Conservation (phyloP, 257 asterid genomes). For the Petrea volubilis region DNA sequence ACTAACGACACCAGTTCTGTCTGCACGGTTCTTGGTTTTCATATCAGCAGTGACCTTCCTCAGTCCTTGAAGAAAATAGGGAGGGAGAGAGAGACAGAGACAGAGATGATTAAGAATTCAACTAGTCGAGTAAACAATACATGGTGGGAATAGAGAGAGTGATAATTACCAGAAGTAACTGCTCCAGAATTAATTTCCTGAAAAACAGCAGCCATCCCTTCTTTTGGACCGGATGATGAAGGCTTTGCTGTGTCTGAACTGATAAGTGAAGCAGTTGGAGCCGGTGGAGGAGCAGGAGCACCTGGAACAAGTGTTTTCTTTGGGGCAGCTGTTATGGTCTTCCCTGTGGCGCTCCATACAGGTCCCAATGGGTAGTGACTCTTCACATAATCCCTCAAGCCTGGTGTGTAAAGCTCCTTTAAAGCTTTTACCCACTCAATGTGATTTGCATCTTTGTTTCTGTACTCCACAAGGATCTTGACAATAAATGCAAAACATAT, state of each 20-base stretch:
- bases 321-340: conserved; percentile 38
- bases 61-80: conserved; percentile 46
- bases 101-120: background rate
- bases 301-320: conserved; percentile 48
- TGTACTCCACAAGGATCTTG: conserved; percentile 81
- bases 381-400: conserved; percentile 87
- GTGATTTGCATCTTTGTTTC: conserved; percentile 74
- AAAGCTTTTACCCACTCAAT: conserved; percentile 91
- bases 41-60: conserved; percentile 82
- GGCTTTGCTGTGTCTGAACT: conserved; percentile 47
- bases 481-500: conserved; percentile 10
- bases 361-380: conserved; percentile 82
- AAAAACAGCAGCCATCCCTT: conserved; percentile 89
- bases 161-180: conserved; percentile 61
- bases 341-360: conserved; percentile 78
- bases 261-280: conserved; percentile 65
- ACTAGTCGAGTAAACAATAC: background rate
- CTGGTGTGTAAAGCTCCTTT: conserved; percentile 82
- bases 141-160: background rate
- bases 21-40: conserved; percentile 83
- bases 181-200: conserved; percentile 75
- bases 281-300: conserved; percentile 67
- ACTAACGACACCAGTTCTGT: conserved; percentile 66
- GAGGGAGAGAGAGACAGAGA: background rate
- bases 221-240: conserved; percentile 71